Evolutionary conservation across 179 eudicot genomes (phyloP).

Genomic region (Carnegiea gigantea): DNA sequence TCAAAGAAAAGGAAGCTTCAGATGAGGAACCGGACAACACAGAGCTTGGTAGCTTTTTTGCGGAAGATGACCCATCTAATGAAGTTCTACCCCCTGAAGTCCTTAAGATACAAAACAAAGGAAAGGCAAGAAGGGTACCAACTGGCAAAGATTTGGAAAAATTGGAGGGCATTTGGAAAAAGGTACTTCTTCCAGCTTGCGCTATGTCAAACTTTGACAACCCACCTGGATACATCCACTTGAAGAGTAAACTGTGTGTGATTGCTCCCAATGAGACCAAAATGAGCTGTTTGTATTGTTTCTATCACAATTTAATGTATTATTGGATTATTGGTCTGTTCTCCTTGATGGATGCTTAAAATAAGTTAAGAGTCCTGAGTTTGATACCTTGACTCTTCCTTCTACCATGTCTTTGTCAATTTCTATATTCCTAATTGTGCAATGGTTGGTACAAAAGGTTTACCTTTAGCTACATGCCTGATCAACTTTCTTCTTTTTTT

Average conservation of each 20-base stretch:
- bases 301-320: not conserved
- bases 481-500: not conserved
- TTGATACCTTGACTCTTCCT: not conserved
- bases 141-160: conserved; percentile 58
- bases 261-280: not conserved
- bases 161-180: conserved; percentile 93
- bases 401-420: not conserved
- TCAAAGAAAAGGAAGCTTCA: conserved; percentile 27
- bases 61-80: conserved; percentile 48
- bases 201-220: conserved; percentile 10
- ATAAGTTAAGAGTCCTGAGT: not conserved
- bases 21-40: conserved; percentile 53
- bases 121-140: conserved; percentile 47
- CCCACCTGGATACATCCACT: not conserved
- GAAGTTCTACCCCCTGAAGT: conserved; percentile 47
- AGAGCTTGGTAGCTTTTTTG: conserved; percentile 76
- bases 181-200: conserved; percentile 42
- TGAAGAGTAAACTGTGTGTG: not conserved
- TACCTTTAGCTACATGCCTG: not conserved
- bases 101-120: conserved; percentile 57
- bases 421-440: not conserved
- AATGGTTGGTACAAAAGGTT: not conserved
- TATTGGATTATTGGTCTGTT: not conserved
- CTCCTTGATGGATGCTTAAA: not conserved
- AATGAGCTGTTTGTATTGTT: not conserved